A percentile compares a stretch with the other conserved stretches of the same genome.
Evolutionary conservation across 345 rosid genomes (phyloP).

Genomic region (Euphorbia peplus): DNA sequence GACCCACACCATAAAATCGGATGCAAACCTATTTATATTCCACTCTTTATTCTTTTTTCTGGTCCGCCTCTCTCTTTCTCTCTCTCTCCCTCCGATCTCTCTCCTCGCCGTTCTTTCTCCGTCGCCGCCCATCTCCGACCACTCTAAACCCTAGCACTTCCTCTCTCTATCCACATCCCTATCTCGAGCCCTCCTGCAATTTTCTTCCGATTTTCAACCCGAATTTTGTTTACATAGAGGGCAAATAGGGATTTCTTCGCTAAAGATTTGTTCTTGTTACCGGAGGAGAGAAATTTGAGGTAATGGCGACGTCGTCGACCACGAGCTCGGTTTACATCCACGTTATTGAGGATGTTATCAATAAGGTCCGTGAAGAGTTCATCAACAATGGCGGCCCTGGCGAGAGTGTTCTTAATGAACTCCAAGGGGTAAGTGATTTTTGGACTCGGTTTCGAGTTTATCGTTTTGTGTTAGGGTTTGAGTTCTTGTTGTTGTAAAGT

Average conservation of each 20-base stretch:
- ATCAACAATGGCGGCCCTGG: constrained; percentile 77
- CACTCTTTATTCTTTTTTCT: constrained; percentile 56
- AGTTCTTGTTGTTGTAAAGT: neutral
- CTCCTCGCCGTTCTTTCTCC: constrained; percentile 27
- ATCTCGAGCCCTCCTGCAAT: neutral
- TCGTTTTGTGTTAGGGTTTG: neutral
- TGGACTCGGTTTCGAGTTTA: neutral
- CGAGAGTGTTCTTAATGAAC: constrained; percentile 77
- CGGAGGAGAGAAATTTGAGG: constrained; percentile 8
- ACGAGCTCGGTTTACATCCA: constrained; percentile 70
- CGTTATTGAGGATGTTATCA: constrained; percentile 86
- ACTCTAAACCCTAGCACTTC: constrained; percentile 25
- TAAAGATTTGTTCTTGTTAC: neutral
- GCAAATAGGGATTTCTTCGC: neutral
- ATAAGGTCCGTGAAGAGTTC: constrained; percentile 94
- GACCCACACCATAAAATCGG: constrained; percentile 49
- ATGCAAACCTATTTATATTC: constrained; percentile 99
- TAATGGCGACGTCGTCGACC: constrained; percentile 60
- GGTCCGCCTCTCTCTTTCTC: constrained; percentile 42
- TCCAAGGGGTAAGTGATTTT: constrained; percentile 68
- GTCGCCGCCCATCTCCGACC: neutral
- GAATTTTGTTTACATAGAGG: constrained; percentile 7
- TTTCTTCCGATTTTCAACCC: neutral
- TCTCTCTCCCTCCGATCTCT: constrained; percentile 25
- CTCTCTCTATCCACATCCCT: neutral